Base-by-base conservation (phyloP, 2,329 filamentous ascomycete species). In the Aspergillus caelatus region DNA sequence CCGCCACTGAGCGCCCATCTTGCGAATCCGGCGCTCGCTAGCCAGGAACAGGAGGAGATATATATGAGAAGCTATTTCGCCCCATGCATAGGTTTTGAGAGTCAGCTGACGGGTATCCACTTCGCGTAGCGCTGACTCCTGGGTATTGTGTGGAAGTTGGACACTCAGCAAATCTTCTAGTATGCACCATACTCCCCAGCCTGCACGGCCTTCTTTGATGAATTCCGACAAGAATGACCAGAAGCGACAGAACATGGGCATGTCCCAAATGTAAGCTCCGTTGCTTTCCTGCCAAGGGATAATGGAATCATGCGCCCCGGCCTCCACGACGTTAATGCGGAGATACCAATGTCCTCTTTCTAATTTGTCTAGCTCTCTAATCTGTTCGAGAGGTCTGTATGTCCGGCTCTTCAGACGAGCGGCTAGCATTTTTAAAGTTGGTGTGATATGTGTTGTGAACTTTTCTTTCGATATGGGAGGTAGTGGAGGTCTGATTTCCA, bases 271-370 rank as follows among this genome's bases (percentile, higher is more conserved):
- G 32, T 32, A 63, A 10, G 53, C 32, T 9, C 52, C 52, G 14
- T 39, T 26, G 36, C 21, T 36, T 53, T 16, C 12, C 23, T 6
- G 32, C 39, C 1, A n/a, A 16, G 45, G 45, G 36, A n/a, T 14
- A 30, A 19, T 28, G 8, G 28, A 23, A 4, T 46, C 21, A 32
- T 53, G 23, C 14, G 34, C 8, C 14, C 19, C 52, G 16, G 21
- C 32, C 23, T 26, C 28, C 7, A 79, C 79, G 39, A 96, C 79
- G 56, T 87, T 86, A 19, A 88, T 84, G 7, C 80, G 80, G 5
- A 97, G 71, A 2, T 82, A 75, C 94, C 94, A 97, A 76, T 91
- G 88, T 0, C 93, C 94, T 19, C 94, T 84, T 74, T 96, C 93
- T 43, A 90, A 85, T 0, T 78, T 77, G 3, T 83, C 77, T 1